Conservation (phyloP, 805 yeast genomes). For the Diddensiella caesifluorescens region DNA sequence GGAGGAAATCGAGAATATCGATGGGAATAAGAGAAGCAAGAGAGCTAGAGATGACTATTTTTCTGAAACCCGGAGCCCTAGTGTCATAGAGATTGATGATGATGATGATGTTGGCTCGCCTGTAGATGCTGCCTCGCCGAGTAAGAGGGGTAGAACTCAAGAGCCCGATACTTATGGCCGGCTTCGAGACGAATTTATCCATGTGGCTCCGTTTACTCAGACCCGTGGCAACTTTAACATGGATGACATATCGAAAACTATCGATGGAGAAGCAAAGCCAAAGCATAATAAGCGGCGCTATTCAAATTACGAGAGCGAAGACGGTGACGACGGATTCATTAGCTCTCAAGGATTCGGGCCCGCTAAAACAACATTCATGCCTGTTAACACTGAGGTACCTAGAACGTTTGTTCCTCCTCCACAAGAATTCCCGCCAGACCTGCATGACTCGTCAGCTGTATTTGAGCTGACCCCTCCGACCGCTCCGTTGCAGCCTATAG, state of each 20-base stretch:
- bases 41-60: no score
- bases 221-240: conserved; percentile 28
- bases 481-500: conserved; percentile 19
- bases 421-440: conserved; percentile 12
- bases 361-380: conserved; percentile 11
- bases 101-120: no score
- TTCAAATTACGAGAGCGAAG: neutral
- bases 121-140: neutral
- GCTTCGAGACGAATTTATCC: conserved; percentile 12
- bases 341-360: neutral
- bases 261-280: conserved; percentile 2
- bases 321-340: neutral
- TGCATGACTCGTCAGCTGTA: conserved; percentile 20
- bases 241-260: conserved; percentile 20
- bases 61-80: no score
- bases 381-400: conserved; percentile 11
- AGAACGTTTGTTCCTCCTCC: conserved; percentile 6
- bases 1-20: no score
- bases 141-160: neutral
- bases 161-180: conserved; percentile 3
- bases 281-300: neutral
- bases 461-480: conserved; percentile 24
- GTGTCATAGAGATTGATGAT: no score
- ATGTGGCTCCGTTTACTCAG: conserved; percentile 28
- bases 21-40: no score